Percentiles rank a stretch among this genome's conserved stretches.
Evolutionary conservation across 108 stramenopile species (phyloP).

Genomic region (Aurantiochytrium sp.): DNA sequence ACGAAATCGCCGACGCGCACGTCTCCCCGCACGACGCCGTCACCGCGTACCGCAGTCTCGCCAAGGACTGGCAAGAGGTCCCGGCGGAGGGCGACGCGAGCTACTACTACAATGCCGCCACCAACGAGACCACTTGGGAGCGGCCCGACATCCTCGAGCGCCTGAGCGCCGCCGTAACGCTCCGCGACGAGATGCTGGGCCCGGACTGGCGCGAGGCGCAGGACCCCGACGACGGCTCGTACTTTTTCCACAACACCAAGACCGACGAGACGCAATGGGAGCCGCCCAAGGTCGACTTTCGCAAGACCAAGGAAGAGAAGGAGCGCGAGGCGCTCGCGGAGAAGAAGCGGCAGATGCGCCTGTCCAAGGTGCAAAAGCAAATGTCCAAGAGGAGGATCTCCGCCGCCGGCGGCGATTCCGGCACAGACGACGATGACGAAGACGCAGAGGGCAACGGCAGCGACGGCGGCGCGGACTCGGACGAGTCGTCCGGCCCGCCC

Average conservation of each 20-base stretch:
- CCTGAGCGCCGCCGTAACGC: neutral
- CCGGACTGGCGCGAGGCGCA: constrained; percentile 6
- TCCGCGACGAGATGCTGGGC: neutral
- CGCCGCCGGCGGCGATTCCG: neutral
- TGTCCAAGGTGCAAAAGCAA: neutral
- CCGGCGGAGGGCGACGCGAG: neutral
- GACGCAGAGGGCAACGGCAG: neutral
- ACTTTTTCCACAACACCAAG: neutral
- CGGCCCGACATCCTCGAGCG: neutral
- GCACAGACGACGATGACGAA: neutral
- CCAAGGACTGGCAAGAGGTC: neutral
- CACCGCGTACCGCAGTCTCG: neutral
- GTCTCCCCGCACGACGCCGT: neutral
- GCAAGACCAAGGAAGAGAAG: neutral
- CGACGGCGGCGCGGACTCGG: neutral
- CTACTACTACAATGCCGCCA: constrained; percentile 8
- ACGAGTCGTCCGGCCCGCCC: neutral
- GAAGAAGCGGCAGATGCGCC: neutral
- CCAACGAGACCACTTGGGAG: neutral
- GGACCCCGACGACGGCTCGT: neutral
- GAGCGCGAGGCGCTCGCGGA: neutral
- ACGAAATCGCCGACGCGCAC: neutral
- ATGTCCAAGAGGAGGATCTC: neutral
- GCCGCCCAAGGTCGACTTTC: constrained; percentile 4
- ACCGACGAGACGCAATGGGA: neutral